phyloP scores from a whole-genome alignment of 371 early-diverging fungal species.

The Haplosporangium sp. region DNA sequence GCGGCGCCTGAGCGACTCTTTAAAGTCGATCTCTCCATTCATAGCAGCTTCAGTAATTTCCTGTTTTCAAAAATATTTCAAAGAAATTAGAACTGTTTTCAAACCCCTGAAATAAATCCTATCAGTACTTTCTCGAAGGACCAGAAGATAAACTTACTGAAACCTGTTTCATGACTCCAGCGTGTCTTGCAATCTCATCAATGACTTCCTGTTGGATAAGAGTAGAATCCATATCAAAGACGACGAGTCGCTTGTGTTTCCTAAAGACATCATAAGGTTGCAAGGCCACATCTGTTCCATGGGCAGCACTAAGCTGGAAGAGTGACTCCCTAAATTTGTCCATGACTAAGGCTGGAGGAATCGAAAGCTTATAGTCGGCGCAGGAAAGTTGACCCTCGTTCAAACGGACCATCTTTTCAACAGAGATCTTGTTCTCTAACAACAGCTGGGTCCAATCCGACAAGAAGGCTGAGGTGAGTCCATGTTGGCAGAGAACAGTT shows the following conservation, averaged over 20 bases:
- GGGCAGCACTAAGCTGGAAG: conserved; percentile 74
- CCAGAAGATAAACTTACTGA: conserved; percentile 70
- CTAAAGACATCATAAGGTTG: conserved; percentile 91
- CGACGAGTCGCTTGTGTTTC: conserved; percentile 91
- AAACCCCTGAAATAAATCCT: too few relatives aligned
- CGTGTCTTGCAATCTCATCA: conserved; percentile 95
- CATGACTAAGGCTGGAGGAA: conserved; percentile 73
- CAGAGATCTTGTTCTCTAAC: conserved; percentile 77
- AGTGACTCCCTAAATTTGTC: conserved; percentile 74
- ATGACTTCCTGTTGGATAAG: conserved; percentile 98
- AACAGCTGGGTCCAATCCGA: conserved; percentile 80
- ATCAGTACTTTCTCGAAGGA: not conserved
- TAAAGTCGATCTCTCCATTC: conserved; percentile 97
- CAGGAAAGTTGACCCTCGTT: conserved; percentile 77
- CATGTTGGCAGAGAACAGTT: conserved; percentile 84
- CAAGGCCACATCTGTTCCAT: conserved; percentile 87
- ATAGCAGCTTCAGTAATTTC: conserved; percentile 96
- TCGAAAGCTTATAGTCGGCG: conserved; percentile 83
- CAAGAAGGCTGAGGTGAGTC: conserved; percentile 77
- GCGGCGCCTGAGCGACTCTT: conserved; percentile 88
- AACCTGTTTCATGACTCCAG: conserved; percentile 92
- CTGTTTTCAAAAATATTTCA: conserved; percentile 49
- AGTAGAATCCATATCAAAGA: conserved; percentile 99
- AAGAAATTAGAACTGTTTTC: too few relatives aligned
- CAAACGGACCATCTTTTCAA: conserved; percentile 83